Evolutionary conservation across 345 rosid species (phyloP).

Genomic region (Eutrema yunnanense): DNA sequence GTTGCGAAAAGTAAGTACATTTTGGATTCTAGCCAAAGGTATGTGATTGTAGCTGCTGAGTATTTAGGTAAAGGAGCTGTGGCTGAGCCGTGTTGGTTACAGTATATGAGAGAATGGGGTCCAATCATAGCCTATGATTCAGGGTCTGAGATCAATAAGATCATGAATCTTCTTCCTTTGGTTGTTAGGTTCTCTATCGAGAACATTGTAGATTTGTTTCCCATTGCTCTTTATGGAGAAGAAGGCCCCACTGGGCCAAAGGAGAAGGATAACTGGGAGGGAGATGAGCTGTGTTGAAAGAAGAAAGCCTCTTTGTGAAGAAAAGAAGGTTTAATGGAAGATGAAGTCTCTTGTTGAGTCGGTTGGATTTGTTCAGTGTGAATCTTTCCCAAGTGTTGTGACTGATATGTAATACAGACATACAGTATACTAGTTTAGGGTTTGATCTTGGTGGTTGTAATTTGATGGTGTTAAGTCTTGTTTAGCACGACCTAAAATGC

Average conservation of each 20-base stretch:
- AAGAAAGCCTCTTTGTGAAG: not conserved
- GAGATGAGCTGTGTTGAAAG: slow-evolving; percentile 58
- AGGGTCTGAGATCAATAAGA: slow-evolving; percentile 66
- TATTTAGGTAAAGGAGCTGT: slow-evolving; percentile 58
- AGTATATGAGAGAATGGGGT: slow-evolving; percentile 97
- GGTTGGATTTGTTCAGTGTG: not conserved
- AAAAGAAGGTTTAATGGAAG: not conserved
- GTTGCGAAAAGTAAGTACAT: slow-evolving; percentile 47
- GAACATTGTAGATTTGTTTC: slow-evolving; percentile 73
- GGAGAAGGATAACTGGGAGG: slow-evolving; percentile 84
- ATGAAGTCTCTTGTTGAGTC: not conserved
- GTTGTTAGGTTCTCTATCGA: slow-evolving; percentile 70
- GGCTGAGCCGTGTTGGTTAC: slow-evolving; percentile 74
- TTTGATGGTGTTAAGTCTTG: not conserved
- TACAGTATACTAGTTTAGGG: not conserved
- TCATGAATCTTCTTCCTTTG: slow-evolving; percentile 55
- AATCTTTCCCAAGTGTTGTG: not conserved
- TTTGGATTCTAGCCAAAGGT: slow-evolving; percentile 68
- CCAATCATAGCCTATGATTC: slow-evolving; percentile 76
- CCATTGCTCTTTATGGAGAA: slow-evolving; percentile 86
- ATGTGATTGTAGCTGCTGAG: slow-evolving; percentile 69
- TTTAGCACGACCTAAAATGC: not conserved
- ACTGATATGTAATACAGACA: not conserved
- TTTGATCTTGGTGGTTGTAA: not conserved
- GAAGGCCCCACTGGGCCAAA: slow-evolving; percentile 98